A percentile compares a stretch with the other conserved stretches of the same genome.
Conservation (phyloP, 331 rosid species). For the Ulmus americana region DNA sequence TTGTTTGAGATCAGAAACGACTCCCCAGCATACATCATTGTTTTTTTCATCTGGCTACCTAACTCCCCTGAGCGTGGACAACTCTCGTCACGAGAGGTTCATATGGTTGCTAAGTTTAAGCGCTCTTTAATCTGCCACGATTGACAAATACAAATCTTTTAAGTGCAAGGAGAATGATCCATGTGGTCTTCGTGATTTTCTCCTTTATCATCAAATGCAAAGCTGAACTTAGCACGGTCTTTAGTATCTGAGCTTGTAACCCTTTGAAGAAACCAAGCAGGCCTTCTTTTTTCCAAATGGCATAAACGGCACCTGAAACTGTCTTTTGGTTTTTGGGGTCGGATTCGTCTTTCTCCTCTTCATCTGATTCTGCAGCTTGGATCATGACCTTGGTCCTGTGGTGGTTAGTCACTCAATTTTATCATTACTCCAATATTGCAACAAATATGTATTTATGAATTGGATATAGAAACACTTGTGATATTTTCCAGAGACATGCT, state of each 20-base stretch:
- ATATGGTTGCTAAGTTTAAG: conserved; percentile 17
- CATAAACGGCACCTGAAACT: conserved; percentile 58
- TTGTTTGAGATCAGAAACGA: conserved; percentile 16
- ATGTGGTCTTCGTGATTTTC: conserved; percentile 68
- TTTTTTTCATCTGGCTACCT: conserved; percentile 20
- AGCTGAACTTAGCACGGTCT: conserved; percentile 89
- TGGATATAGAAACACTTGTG: conserved; percentile 10
- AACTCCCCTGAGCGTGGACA: conserved; percentile 21
- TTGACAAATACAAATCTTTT: conserved; percentile 45
- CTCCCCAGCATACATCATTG: conserved; percentile 6
- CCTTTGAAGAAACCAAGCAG: conserved; percentile 83
- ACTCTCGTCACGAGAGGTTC: conserved; percentile 1
- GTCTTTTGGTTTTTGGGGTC: conserved; percentile 49
- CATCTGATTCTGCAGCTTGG: conserved; percentile 71
- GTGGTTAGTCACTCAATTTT: conserved; percentile 24
- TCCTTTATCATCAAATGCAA: conserved; percentile 87
- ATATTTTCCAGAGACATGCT: neutral
- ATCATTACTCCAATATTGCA: too few relatives aligned
- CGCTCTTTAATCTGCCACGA: conserved; percentile 46
- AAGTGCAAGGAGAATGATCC: conserved; percentile 63
- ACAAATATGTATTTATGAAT: too few relatives aligned
- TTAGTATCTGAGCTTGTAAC: conserved; percentile 75
- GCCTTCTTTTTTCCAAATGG: conserved; percentile 83
- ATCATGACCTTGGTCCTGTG: conserved; percentile 84
- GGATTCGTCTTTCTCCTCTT: conserved; percentile 32